phyloP scores from a whole-genome alignment of 1,284 basidiomycete species.

The Irpex rosettiformis region DNA sequence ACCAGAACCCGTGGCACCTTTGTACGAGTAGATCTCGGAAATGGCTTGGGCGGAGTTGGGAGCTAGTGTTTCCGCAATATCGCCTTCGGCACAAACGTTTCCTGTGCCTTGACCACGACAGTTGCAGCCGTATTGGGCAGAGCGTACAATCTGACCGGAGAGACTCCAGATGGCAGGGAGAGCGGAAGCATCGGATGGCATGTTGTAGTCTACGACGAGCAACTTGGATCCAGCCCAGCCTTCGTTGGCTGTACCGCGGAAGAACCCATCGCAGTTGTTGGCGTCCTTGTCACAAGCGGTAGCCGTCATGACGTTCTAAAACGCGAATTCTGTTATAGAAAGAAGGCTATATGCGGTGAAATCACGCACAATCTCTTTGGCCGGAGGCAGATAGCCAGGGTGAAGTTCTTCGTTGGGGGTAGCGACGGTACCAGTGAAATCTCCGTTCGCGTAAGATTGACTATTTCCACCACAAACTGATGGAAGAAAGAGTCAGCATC shows the following conservation, averaged over 20 bases:
- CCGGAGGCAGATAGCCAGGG: constrained; percentile 11
- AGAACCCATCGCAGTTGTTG: constrained; percentile 26
- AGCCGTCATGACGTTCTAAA: constrained; percentile 26
- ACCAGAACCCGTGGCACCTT: constrained; percentile 30
- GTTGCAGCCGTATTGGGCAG: constrained; percentile 33
- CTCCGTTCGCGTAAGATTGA: constrained; percentile 19
- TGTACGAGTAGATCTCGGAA: constrained; percentile 31
- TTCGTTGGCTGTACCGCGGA: constrained; percentile 29
- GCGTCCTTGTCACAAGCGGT: constrained; percentile 14
- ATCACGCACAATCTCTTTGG: constrained; percentile 14
- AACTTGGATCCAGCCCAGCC: constrained; percentile 29
- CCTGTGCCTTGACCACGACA: constrained; percentile 26
- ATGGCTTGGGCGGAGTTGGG: constrained; percentile 22
- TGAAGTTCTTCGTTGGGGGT: constrained; percentile 16
- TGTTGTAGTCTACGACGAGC: constrained; percentile 23
- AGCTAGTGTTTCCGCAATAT: constrained; percentile 29
- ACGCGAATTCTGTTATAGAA: not conserved
- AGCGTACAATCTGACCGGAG: constrained; percentile 29
- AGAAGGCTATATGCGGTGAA: not conserved
- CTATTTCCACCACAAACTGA: constrained; percentile 19
- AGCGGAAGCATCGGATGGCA: constrained; percentile 16
- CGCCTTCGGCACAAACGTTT: constrained; percentile 29
- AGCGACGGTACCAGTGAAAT: constrained; percentile 15
- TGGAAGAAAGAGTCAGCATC: constrained; percentile 8
- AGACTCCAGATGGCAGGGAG: constrained; percentile 30